These are phyloP conservation scores for Tolypocladium cylindrosporum DNA, from an alignment of 2,329 filamentous ascomycete species.

Conservation along the genomic window DNA sequence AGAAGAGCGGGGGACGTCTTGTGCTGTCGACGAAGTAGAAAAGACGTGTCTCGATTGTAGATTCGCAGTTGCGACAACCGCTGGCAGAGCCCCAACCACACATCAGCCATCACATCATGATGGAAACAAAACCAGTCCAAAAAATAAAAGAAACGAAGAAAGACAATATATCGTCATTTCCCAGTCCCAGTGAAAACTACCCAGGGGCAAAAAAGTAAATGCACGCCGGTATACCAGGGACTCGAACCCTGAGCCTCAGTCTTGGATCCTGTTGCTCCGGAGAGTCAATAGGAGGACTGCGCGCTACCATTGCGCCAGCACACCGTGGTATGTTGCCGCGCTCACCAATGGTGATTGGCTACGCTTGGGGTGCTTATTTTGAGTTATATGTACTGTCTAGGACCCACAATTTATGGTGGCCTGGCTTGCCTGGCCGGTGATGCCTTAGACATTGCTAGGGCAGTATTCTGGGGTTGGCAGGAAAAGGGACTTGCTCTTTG, in stretches of 20 bases:
- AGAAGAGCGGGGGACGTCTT: neutral
- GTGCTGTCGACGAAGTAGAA: neutral
- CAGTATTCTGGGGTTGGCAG: too few species aligned
- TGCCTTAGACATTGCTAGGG: too few species aligned
- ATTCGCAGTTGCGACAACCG: too few species aligned
- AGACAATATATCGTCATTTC: too few species aligned
- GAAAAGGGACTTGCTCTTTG: too few species aligned
- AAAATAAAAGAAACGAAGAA: too few species aligned
- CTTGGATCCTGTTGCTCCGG: slow-evolving; percentile 6
- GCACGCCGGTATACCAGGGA: slow-evolving; percentile 22
- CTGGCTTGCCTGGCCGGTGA: too few species aligned
- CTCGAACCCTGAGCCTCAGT: slow-evolving; percentile 30
- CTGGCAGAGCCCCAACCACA: too few species aligned
- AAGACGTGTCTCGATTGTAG: neutral
- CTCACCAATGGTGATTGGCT: slow-evolving; percentile 10
- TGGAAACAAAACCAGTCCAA: too few species aligned
- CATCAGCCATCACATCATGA: too few species aligned
- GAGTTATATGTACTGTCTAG: neutral
- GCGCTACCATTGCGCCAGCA: slow-evolving; percentile 29
- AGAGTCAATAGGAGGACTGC: slow-evolving; percentile 22
- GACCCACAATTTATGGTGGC: neutral
- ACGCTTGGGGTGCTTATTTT: neutral
- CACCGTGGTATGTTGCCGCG: slow-evolving; percentile 7
- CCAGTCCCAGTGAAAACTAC: too few species aligned
- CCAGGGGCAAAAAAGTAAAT: neutral